Evolutionary conservation across 2,329 filamentous ascomycete genomes (phyloP), one percentile per base, ranked within the genome.

Genomic region (Xylariomycetidae sp.): DNA sequence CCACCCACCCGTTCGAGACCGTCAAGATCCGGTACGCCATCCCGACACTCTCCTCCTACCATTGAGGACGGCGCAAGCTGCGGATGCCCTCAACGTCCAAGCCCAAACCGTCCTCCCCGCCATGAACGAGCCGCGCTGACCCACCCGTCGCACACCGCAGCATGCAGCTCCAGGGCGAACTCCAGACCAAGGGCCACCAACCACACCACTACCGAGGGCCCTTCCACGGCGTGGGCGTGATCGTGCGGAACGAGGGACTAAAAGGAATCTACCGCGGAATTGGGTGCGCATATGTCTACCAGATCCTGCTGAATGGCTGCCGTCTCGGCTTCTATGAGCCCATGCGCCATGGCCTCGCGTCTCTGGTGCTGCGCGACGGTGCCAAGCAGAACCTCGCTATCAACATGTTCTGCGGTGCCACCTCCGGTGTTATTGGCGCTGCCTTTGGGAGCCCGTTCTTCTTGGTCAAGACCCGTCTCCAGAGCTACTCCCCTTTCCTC

Each of bases 251-350:
- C 62, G 92, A 98, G 63, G 92, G 92, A 8, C 52, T 92, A 14
- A 72, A 73, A 38, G 90, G 90, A 33, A 74, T 96, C 45, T 85
- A 96, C 62, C 79, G 90, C 40, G 92, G 92, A 34, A 72, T 98
- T 37, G 85, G 86, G 15, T 89, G 84, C 56, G 92, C 92, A 48
- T 98, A 96, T 61, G 72, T 95, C 56, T 98, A 98, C 67, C 92
- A 98, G 66, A 78, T 96, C 53, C 77, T 94, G 32, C 79, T 98
- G 52, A 98, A 98, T 60, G 92, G 92, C 53, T 98, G 89, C 64
- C 86, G 92, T 35, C 70, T 98, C 35, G 89, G 92, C 41, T 95
- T 98, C 71, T 98, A 98, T 70, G 92, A 98, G 58, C 92, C 92
- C 5, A 77, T 96, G 64, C 86, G 92, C 55, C 72, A 76, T 30